These are phyloP conservation scores for Thoreauomyces humboldtii DNA, from an alignment of 192 early-diverging fungal genomes.

Conservation along the genomic window DNA sequence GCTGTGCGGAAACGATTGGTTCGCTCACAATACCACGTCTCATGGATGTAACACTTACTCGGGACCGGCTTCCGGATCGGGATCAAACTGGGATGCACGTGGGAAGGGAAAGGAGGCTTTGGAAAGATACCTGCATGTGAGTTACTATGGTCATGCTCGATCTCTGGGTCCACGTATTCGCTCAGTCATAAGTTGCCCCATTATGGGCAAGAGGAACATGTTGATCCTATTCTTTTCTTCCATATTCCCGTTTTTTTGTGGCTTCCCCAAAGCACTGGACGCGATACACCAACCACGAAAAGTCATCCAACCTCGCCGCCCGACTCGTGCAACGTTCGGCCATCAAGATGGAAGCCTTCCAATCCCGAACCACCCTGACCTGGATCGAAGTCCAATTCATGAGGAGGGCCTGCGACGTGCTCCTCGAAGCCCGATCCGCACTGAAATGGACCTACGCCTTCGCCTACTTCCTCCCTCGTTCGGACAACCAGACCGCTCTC, in stretches of 20 bases:
- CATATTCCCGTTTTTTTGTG: too few relatives aligned
- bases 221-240: too few relatives aligned
- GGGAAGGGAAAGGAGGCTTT: too few relatives aligned
- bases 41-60: too few relatives aligned
- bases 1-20: slow-evolving; percentile 98
- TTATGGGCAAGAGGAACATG: too few relatives aligned
- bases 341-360: slow-evolving; percentile 95
- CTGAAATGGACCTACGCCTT: slow-evolving; percentile 98
- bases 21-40: slow-evolving; percentile 91
- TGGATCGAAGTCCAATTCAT: slow-evolving; percentile 99
- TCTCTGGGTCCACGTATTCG: too few relatives aligned
- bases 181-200: too few relatives aligned
- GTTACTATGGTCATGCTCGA: slow-evolving; percentile 14
- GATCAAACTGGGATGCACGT: too few relatives aligned
- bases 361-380: slow-evolving; percentile 79
- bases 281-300: slow-evolving; percentile 96
- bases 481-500: slow-evolving; percentile 83
- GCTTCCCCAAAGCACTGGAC: slow-evolving; percentile 77
- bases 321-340: slow-evolving; percentile 83
- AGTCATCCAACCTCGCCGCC: slow-evolving; percentile 81
- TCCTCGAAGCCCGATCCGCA: slow-evolving; percentile 84
- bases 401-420: slow-evolving; percentile 83
- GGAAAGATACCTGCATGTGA: slow-evolving; percentile 93
- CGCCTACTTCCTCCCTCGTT: slow-evolving; percentile 86
- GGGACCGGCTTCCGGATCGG: too few relatives aligned